Evolutionary conservation across 2,329 filamentous ascomycete species (phyloP).

Genomic region (Thielaviopsis ethacetica): DNA sequence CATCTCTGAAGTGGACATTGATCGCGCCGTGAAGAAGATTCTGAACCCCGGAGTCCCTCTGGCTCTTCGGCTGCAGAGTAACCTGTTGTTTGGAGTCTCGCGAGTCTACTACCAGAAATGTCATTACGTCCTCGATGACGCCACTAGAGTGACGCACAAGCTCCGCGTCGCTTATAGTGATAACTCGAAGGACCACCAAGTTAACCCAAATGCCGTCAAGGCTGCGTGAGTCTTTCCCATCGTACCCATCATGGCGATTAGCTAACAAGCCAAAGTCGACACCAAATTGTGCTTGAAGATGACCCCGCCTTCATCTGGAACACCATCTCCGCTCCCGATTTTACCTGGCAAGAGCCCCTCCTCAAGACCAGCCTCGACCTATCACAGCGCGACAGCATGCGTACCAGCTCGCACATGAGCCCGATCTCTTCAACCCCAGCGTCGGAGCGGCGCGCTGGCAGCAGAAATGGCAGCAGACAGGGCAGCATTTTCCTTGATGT

Average conservation of each 20-base stretch:
- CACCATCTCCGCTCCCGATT: constrained; percentile 37
- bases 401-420: constrained; percentile 10
- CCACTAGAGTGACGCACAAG: constrained; percentile 37
- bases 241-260: constrained; percentile 12
- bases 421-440: constrained; percentile 2
- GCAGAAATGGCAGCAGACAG: background rate
- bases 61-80: constrained; percentile 78
- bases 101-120: constrained; percentile 80
- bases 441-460: background rate
- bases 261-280: constrained; percentile 35
- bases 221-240: constrained; percentile 40
- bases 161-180: constrained; percentile 19
- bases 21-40: constrained; percentile 79
- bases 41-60: constrained; percentile 66
- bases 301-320: constrained; percentile 68
- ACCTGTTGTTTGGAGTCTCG: constrained; percentile 70
- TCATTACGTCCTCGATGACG: constrained; percentile 67
- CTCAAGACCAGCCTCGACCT: constrained; percentile 1
- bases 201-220: constrained; percentile 57
- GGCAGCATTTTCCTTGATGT: constrained; percentile 7
- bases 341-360: constrained; percentile 17
- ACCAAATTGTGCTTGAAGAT: constrained; percentile 62
- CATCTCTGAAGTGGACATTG: constrained; percentile 75
- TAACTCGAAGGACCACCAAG: constrained; percentile 14
- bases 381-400: background rate